A percentile compares a stretch with the other conserved stretches of the same genome.
Conservation (phyloP, 495 filamentous ascomycete species). For the Penicillium argentinense region DNA sequence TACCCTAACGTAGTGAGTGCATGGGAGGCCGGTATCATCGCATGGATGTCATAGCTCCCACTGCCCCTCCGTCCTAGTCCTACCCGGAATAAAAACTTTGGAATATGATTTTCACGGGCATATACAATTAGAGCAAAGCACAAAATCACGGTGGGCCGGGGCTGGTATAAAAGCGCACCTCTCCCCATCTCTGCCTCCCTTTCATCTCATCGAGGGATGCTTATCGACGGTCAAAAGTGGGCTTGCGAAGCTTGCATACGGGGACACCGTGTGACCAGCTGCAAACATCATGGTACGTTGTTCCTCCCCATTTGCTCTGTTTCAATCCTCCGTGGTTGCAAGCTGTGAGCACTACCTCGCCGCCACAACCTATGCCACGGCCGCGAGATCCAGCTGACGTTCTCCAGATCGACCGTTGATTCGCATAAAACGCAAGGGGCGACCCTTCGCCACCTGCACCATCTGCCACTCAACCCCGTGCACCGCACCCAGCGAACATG, state of each 20-base stretch:
- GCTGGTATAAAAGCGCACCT: conserved; percentile 17
- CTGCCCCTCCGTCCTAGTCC: conserved; percentile 11
- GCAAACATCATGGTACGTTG: conserved; percentile 49
- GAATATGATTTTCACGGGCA: not conserved
- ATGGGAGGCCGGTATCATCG: conserved; percentile 10
- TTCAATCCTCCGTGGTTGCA: no score
- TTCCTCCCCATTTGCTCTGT: no score
- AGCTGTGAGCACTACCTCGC: no score
- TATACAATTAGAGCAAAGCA: not conserved
- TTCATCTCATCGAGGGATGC: conserved; percentile 53
- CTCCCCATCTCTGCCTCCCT: conserved; percentile 9
- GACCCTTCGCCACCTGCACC: conserved; percentile 93
- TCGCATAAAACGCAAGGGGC: conserved; percentile 96
- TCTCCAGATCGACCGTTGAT: conserved; percentile 81
- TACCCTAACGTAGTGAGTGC: no score
- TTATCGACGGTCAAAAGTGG: conserved; percentile 87
- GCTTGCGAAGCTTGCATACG: conserved; percentile 91
- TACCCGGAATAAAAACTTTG: conserved; percentile 15
- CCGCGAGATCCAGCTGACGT: conserved; percentile 4
- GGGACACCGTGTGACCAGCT: conserved; percentile 75
- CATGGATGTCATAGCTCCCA: conserved; percentile 27
- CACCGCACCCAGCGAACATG: conserved; percentile 85
- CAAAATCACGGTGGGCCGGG: not conserved
- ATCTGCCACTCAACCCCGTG: conserved; percentile 90
- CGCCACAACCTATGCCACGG: no score